These are phyloP conservation scores for Penicillium alfredii DNA, from an alignment of 495 filamentous ascomycete genomes.

Conservation along the genomic window DNA sequence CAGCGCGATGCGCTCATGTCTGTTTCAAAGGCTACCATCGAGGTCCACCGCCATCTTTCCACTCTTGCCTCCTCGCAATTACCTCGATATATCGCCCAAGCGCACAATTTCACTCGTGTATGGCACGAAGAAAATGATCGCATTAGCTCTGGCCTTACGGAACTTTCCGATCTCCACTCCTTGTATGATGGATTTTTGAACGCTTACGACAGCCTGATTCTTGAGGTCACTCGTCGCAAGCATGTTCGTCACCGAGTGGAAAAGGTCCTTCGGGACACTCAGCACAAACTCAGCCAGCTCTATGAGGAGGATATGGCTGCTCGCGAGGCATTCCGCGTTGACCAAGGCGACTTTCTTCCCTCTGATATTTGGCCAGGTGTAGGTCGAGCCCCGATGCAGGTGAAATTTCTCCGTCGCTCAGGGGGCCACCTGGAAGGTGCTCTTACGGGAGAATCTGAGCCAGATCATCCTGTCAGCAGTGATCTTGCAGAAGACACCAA, in stretches of 20 bases:
- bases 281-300: slow-evolving; percentile 67
- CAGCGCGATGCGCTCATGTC: slow-evolving; percentile 47
- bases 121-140: slow-evolving; percentile 70
- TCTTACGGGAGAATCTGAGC: slow-evolving; percentile 3
- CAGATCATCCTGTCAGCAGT: slow-evolving; percentile 3
- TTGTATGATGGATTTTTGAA: slow-evolving; percentile 81
- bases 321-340: slow-evolving; percentile 70
- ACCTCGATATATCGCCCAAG: slow-evolving; percentile 61
- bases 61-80: slow-evolving; percentile 56
- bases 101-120: slow-evolving; percentile 61
- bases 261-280: slow-evolving; percentile 66
- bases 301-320: slow-evolving; percentile 67
- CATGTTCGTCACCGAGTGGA: slow-evolving; percentile 66
- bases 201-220: slow-evolving; percentile 75
- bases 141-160: slow-evolving; percentile 60
- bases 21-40: slow-evolving; percentile 45
- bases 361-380: slow-evolving; percentile 84
- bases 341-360: slow-evolving; percentile 81
- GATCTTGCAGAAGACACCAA: neutral
- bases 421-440: slow-evolving; percentile 31
- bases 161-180: slow-evolving; percentile 64
- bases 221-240: slow-evolving; percentile 73
- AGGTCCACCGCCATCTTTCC: slow-evolving; percentile 61
- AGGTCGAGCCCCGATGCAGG: slow-evolving; percentile 51
- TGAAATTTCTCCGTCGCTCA: slow-evolving; percentile 44